Evolutionary conservation across 1,284 basidiomycete genomes (phyloP).

Genomic region (Ustilago trichophora): DNA sequence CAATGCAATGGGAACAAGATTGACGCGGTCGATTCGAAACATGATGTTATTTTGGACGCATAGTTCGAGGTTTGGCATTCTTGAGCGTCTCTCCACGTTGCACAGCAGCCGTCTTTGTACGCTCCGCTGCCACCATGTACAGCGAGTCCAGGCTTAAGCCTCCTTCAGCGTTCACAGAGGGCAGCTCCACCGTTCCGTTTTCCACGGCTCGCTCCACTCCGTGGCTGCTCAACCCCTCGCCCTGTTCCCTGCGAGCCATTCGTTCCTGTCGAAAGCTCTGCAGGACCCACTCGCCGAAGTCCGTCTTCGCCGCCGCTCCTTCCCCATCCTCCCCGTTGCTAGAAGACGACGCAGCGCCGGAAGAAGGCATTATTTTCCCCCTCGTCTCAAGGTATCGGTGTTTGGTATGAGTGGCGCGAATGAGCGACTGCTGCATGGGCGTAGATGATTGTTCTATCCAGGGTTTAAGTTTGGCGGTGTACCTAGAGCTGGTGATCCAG

Average conservation of each 20-base stretch:
- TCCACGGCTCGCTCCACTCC: background rate
- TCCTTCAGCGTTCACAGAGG: conserved; percentile 1
- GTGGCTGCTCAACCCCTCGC: too few relatives aligned
- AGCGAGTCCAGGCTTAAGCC: conserved; percentile 10
- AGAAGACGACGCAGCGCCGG: too few relatives aligned
- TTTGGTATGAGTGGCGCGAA: conserved; percentile 9
- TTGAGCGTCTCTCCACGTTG: conserved; percentile 22
- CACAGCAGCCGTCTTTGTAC: conserved; percentile 28
- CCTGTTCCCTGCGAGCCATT: background rate
- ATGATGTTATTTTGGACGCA: background rate
- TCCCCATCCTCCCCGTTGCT: background rate
- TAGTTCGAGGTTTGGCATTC: background rate
- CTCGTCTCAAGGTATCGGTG: conserved; percentile 12
- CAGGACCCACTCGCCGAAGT: conserved; percentile 28
- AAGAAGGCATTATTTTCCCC: conserved; percentile 16
- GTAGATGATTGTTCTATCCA: conserved; percentile 24
- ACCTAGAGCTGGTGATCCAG: conserved; percentile 29
- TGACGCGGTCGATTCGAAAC: too few relatives aligned
- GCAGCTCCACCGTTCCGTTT: background rate
- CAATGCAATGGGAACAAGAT: too few relatives aligned
- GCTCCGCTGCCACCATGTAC: conserved; percentile 24
- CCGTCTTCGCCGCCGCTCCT: background rate
- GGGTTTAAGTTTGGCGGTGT: conserved; percentile 33
- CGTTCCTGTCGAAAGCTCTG: conserved; percentile 17
- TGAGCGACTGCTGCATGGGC: conserved; percentile 16